Evolutionary conservation across 2,329 filamentous ascomycete species (phyloP), one percentile per base, ranked within the genome.

Genomic region (Ophiostoma fasciatum): DNA sequence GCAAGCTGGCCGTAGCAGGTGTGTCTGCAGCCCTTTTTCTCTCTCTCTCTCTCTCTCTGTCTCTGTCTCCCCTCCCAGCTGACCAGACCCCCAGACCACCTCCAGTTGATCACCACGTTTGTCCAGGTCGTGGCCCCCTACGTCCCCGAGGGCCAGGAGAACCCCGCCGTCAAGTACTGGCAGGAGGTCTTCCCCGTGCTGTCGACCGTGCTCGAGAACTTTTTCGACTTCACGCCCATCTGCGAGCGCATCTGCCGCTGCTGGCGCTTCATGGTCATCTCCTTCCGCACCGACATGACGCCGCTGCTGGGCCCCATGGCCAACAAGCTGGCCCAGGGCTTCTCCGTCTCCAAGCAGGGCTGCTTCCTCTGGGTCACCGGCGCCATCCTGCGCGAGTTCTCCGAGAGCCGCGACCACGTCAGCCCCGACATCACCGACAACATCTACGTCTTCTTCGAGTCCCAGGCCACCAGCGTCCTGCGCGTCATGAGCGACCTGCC

Each of bases 311-410:
- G 82, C 1, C 71, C 75, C 15, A 75, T 98, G 58, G 92, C 90
- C 14, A 82, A 88, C 48, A 92, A 88, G 57, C 71, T 98, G 39
- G 83, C 83, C 1, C 70, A 68, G 44, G 87, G 88, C 5, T 98
- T 98, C 54, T 71, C 80, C 37, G 69, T 72, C 14, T 94, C 88
- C 10, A 74, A 78, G 42, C 88, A 98, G 58, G 90, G 90, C 11
- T 94, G 88, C 55, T 98, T 98, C 67, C 66, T 98, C n/a, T 98
- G 90, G 90, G 88, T 90, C 1, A 94, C 88, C 3, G 82, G 87
- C 45, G 84, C 88, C 8, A 92, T 98, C 43, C 71, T 98, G 21
- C 80, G 90, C 40, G 90, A 98, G 55, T 98, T 96, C 52, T 90
- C 84, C 0, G 83, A 93, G 48, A 85, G 88, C 28, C 74, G 82